Evolutionary conservation across 352 stramenopile species (phyloP), one percentile per base, ranked within the genome.

Genomic region (Phytophthora meadii): DNA sequence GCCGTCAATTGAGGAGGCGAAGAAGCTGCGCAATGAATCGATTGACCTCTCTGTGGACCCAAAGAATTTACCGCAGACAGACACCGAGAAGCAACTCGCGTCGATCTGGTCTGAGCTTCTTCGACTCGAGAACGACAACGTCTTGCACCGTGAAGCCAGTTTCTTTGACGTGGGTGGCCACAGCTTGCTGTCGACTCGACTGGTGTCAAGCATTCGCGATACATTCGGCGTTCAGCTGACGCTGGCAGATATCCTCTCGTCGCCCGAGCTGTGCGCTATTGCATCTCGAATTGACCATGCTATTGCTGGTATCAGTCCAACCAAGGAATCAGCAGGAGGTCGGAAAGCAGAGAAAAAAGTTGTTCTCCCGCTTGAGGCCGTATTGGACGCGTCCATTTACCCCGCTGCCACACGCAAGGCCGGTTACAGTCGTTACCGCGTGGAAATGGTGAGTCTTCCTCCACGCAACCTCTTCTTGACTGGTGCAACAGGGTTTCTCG

Each of bases 401-500:
- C 84, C 82, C 6, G 84, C 84, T 22, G 73, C 84, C 19, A 93
- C 84, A 9, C 75, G 82, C 8, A 92, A 93, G 45, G 72, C 75
- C 28, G 82, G 84, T 9, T 92, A 92, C 73, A 92, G 82, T 83
- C 84, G 84, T 30, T 93, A 84, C 68, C 84, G 84, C 44, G 81
- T 92, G 8, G 84, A 93, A 61, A 92, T 93, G 82, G 81, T 87
- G 5, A 70, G 75, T 19, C 74, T 79, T 39, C 83, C 81, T 30
- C 87, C 93, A 32, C 88, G 81, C 25, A 90, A 82, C 48, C 54
- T 97, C 17, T 89, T 98, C 27, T 65, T 98, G 52, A 98, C 93
- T 2, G 93, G 93, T 25, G 90, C 77, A n/a, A 98, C 93, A 14
- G 93, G 93, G 12, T 98, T 97, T 57, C 79, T 98, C 14, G 93